phyloP scores from a whole-genome alignment of 2,329 filamentous ascomycete species.

The Verticillium nonalfalfae region DNA sequence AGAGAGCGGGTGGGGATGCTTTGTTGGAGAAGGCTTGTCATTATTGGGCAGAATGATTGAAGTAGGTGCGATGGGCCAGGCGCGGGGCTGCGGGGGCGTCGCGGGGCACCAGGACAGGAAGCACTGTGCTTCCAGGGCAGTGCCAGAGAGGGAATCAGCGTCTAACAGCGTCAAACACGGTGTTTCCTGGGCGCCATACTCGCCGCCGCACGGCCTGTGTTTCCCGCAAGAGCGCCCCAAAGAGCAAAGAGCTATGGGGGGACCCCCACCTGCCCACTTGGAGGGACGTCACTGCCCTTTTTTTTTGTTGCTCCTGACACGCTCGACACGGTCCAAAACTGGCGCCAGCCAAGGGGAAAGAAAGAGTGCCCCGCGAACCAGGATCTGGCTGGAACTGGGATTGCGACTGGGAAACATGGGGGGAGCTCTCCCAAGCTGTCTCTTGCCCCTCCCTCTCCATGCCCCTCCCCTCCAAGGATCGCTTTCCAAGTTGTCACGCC shows the following conservation, averaged over 20 bases:
- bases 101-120: background rate
- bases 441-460: background rate
- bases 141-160: background rate
- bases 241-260: background rate
- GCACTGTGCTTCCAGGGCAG: background rate
- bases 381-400: background rate
- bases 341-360: background rate
- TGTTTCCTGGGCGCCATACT: background rate
- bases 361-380: background rate
- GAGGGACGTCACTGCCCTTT: background rate
- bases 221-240: background rate
- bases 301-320: background rate
- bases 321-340: background rate
- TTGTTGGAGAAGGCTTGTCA: background rate
- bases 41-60: background rate
- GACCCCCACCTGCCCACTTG: background rate
- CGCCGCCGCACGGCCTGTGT: background rate
- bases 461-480: background rate
- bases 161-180: background rate
- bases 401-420: background rate
- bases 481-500: background rate
- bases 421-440: background rate
- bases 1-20: background rate
- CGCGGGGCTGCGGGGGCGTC: background rate
- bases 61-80: background rate